Percentiles rank a stretch among this genome's conserved stretches.
These are phyloP conservation scores for Penicillium brevicompactum DNA, from an alignment of 2,329 filamentous ascomycete species.

Conservation along the genomic window DNA sequence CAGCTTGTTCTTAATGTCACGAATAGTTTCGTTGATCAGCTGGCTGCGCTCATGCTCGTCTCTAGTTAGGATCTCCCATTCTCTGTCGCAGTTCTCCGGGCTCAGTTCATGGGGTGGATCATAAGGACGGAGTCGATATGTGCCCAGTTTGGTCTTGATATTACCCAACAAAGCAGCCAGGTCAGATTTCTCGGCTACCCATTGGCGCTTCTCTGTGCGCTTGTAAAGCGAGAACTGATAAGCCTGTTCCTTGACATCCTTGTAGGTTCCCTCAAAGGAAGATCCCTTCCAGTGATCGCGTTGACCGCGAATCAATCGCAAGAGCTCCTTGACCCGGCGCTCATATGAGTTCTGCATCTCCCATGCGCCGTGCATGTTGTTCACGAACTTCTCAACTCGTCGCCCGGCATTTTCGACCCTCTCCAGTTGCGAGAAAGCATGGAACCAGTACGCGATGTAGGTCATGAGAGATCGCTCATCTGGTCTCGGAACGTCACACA, in stretches of 20 bases:
- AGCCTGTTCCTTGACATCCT: conserved; percentile 86
- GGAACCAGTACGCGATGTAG: conserved; percentile 99
- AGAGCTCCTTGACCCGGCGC: conserved; percentile 79
- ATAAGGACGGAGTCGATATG: conserved; percentile 88
- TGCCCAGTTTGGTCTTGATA: conserved; percentile 98
- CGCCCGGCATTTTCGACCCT: conserved; percentile 96
- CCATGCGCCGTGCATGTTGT: conserved; percentile 99
- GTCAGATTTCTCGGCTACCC: conserved; percentile 98
- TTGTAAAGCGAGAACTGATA: conserved; percentile 86
- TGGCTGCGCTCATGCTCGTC: conserved; percentile 87
- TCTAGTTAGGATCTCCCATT: conserved; percentile 78
- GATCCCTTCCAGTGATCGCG: conserved; percentile 75
- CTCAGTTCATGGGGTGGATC: conserved; percentile 83
- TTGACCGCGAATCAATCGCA: conserved; percentile 74
- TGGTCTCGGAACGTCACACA: conserved; percentile 92
- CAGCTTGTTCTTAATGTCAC: conserved; percentile 96
- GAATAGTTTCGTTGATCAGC: conserved; percentile 95
- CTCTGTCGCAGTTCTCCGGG: conserved; percentile 76
- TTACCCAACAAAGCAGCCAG: conserved; percentile 90
- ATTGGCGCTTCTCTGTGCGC: conserved; percentile 83
- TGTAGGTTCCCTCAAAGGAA: conserved; percentile 86
- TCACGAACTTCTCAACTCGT: conserved; percentile 96
- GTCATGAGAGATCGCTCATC: conserved; percentile 98
- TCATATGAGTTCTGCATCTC: conserved; percentile 99
- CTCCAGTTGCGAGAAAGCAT: conserved; percentile 98